Percentiles rank a stretch among this genome's conserved stretches.
phyloP scores from a whole-genome alignment of 805 yeast genomes.

The Hanseniaspora osmophila region DNA sequence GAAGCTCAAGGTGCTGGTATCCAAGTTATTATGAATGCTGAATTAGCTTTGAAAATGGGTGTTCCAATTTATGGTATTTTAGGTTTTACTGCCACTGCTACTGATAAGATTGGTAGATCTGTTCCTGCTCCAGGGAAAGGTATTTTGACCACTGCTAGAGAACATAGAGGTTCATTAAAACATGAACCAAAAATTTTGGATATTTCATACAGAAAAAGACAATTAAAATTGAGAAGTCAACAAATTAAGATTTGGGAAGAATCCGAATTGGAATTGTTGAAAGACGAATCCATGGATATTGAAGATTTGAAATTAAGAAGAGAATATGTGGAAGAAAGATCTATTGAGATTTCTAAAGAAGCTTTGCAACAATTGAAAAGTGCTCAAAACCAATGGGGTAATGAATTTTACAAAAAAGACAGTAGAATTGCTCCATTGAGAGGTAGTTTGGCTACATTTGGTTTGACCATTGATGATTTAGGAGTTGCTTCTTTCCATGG shows the following conservation, averaged over 20 bases:
- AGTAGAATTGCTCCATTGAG: conserved; percentile 92
- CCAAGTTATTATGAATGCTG: conserved; percentile 91
- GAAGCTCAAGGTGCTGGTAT: conserved; percentile 99
- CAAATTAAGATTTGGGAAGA: conserved; percentile 82
- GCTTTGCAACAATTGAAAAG: conserved; percentile 71
- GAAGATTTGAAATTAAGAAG: conserved; percentile 35
- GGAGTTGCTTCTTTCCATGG: conserved; percentile 98
- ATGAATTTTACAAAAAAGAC: conserved; percentile 79
- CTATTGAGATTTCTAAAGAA: conserved; percentile 77
- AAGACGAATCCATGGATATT: conserved; percentile 51
- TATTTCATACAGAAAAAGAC: conserved; percentile 87
- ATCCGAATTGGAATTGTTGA: conserved; percentile 54
- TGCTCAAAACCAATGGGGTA: conserved; percentile 91
- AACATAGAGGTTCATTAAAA: conserved; percentile 68
- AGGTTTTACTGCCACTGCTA: conserved; percentile 90
- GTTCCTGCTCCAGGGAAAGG: conserved; percentile 99
- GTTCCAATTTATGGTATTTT: conserved; percentile 95
- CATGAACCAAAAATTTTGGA: conserved; percentile 71
- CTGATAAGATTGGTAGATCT: conserved; percentile 96
- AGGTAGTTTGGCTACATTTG: conserved; percentile 91
- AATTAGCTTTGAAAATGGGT: conserved; percentile 92
- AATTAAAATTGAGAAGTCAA: conserved; percentile 59
- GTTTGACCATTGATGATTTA: conserved; percentile 84
- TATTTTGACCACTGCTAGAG: conserved; percentile 94
- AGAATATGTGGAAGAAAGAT: conserved; percentile 60